A percentile compares a stretch with the other conserved stretches of the same genome.
These are phyloP conservation scores for Quercus engelmannii DNA, from an alignment of 306 rosid species.

Conservation along the genomic window DNA sequence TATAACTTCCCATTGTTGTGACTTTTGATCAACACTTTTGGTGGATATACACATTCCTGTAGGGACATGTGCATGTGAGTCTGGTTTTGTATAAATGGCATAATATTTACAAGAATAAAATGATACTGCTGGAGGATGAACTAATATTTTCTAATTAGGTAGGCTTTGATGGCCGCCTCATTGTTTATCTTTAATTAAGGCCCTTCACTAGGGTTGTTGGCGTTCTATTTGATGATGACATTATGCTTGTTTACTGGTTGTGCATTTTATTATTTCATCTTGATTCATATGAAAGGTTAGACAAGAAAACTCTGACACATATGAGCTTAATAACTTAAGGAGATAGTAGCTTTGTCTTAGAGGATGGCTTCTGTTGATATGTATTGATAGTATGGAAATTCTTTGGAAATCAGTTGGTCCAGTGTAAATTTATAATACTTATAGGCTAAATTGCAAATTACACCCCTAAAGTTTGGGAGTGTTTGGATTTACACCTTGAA, in stretches of 20 bases:
- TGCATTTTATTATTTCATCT: background rate
- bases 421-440: background rate
- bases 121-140: slow-evolving; percentile 3
- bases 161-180: background rate
- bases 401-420: background rate
- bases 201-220: background rate
- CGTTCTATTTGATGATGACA: background rate
- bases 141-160: background rate
- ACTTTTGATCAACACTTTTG: background rate
- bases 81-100: background rate
- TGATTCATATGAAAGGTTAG: background rate
- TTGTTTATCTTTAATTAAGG: background rate
- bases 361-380: background rate
- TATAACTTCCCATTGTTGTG: background rate
- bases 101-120: background rate
- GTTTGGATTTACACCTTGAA: too few species aligned
- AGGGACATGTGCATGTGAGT: background rate
- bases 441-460: too few species aligned
- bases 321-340: background rate
- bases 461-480: too few species aligned
- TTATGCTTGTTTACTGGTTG: background rate
- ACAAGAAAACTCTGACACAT: background rate
- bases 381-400: background rate
- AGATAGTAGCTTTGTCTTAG: background rate
- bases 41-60: background rate